These are phyloP conservation scores for Euryodendron excelsum DNA, from an alignment of 148 eudicot genomes.

Conservation along the genomic window DNA sequence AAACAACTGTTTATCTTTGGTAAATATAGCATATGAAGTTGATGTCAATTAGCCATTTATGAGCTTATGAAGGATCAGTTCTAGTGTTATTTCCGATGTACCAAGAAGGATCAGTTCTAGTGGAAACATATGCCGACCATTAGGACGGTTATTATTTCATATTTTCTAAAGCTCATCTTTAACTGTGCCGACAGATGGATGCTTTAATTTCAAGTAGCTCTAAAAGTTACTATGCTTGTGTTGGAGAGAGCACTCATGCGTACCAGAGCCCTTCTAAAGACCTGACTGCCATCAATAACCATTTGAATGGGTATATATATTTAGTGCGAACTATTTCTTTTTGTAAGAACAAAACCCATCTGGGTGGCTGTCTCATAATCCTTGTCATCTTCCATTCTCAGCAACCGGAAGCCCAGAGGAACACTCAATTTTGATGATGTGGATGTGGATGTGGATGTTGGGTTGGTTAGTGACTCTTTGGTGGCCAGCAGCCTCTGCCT, in stretches of 20 bases:
- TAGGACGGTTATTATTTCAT: not conserved
- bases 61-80: not conserved
- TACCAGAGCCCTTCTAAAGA: slow-evolving; percentile 99
- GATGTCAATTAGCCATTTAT: not conserved
- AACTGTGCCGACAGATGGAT: slow-evolving; percentile 64
- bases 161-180: not conserved
- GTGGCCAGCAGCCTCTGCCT: slow-evolving; percentile 75
- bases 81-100: too few relatives aligned
- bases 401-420: slow-evolving; percentile 65
- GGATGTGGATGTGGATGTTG: slow-evolving; percentile 66
- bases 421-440: slow-evolving; percentile 67
- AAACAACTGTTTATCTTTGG: too few relatives aligned
- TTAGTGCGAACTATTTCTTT: not conserved
- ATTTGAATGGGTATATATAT: slow-evolving; percentile 68
- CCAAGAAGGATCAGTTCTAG: too few relatives aligned
- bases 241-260: slow-evolving; percentile 99
- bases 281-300: slow-evolving; percentile 85
- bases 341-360: not conserved
- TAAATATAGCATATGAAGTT: not conserved
- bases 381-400: slow-evolving; percentile 18
- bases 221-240: slow-evolving; percentile 96
- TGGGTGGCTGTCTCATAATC: not conserved
- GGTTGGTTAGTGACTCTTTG: slow-evolving; percentile 80
- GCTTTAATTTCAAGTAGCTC: slow-evolving; percentile 79
- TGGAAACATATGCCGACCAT: not conserved